These are phyloP conservation scores for Sphaerostilbella broomeana DNA, from an alignment of 2,329 filamentous ascomycete genomes.

Conservation along the genomic window DNA sequence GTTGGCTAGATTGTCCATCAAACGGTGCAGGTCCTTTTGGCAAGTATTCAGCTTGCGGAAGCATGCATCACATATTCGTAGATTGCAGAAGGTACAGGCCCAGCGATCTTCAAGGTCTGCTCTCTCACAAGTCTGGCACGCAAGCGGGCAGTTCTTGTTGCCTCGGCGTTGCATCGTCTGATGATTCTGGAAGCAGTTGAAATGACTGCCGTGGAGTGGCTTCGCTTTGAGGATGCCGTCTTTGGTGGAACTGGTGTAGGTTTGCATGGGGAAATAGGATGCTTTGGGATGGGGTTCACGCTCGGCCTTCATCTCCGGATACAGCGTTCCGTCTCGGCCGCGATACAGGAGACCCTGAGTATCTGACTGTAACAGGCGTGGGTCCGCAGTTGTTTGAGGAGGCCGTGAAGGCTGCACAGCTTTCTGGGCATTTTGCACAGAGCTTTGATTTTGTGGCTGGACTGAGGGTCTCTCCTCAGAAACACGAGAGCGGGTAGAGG, in stretches of 20 bases:
- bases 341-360: slow-evolving; percentile 29
- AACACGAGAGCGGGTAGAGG: slow-evolving; percentile 16
- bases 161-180: slow-evolving; percentile 40
- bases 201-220: slow-evolving; percentile 39
- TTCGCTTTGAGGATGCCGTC: slow-evolving; percentile 36
- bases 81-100: slow-evolving; percentile 43
- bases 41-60: slow-evolving; percentile 34
- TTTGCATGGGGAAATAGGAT: slow-evolving; percentile 32
- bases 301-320: slow-evolving; percentile 34
- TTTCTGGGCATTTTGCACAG: slow-evolving; percentile 13
- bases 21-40: slow-evolving; percentile 36
- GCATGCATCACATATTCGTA: slow-evolving; percentile 47
- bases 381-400: slow-evolving; percentile 21
- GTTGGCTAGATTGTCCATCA: slow-evolving; percentile 28
- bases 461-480: slow-evolving; percentile 21
- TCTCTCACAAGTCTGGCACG: slow-evolving; percentile 47
- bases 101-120: slow-evolving; percentile 39
- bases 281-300: slow-evolving; percentile 31
- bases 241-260: slow-evolving; percentile 21
- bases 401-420: slow-evolving; percentile 19
- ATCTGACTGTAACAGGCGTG: slow-evolving; percentile 28
- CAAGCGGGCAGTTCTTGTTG: slow-evolving; percentile 45
- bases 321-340: slow-evolving; percentile 34
- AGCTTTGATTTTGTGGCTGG: slow-evolving; percentile 26
- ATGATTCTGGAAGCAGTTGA: slow-evolving; percentile 43